Percentiles rank a stretch among this genome's conserved stretches.
Conservation (phyloP, 441 rosid genomes). For the Syzygium syzygioides region DNA sequence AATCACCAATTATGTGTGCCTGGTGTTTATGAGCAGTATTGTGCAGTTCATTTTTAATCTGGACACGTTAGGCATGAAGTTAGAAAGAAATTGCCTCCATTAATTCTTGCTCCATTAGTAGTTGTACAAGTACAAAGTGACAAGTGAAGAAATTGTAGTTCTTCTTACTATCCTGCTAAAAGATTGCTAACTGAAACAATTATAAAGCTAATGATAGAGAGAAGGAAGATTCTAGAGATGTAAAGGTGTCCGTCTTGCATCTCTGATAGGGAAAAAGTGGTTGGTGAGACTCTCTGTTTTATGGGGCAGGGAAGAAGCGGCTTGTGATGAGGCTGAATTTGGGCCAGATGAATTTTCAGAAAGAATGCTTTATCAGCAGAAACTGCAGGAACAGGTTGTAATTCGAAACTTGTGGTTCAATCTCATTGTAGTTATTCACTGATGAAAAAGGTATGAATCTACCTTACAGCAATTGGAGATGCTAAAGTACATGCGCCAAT, state of each 20-base stretch:
- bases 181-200: not conserved
- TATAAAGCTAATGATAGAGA: not conserved
- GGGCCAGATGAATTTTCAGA: conserved; percentile 54
- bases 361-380: conserved; percentile 41
- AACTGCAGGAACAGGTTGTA: conserved; percentile 55
- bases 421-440: not conserved
- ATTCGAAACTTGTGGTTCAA: not conserved
- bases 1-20: not conserved
- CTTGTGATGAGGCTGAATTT: conserved; percentile 86
- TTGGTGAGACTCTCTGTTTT: not conserved
- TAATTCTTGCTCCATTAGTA: not conserved
- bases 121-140: not conserved
- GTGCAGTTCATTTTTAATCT: not conserved
- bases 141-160: not conserved
- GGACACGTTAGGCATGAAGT: not conserved
- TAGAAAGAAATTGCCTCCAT: not conserved
- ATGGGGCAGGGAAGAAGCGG: conserved; percentile 61
- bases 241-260: not conserved
- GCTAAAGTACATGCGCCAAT: conserved; percentile 74
- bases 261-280: not conserved
- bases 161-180: not conserved
- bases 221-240: not conserved
- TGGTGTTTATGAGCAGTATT: not conserved
- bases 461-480: conserved; percentile 74
- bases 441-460: not conserved